phyloP scores from a whole-genome alignment of 257 asterid species.

The Solanum sitiens region DNA sequence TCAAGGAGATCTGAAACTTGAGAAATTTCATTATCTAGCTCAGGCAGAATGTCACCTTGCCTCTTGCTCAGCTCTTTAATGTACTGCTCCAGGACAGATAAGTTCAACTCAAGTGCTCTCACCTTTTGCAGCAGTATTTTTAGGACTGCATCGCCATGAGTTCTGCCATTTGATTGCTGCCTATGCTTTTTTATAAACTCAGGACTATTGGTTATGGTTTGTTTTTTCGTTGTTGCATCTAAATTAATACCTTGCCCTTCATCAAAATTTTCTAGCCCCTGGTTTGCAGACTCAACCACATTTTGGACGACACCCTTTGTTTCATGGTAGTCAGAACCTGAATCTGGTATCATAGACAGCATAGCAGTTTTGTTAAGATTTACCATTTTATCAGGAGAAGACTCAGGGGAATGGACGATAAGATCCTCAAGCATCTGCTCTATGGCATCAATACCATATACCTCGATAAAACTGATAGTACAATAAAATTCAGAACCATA shows the following conservation, averaged over 20 bases:
- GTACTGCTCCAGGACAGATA: constrained; percentile 81
- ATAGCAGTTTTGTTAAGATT: constrained; percentile 35
- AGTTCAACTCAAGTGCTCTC: constrained; percentile 68
- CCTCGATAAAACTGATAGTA: constrained; percentile 79
- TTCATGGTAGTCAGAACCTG: constrained; percentile 19
- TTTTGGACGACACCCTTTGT: constrained; percentile 11
- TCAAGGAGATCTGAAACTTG: constrained; percentile 51
- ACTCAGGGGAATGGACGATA: constrained; percentile 47
- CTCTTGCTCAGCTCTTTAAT: constrained; percentile 67
- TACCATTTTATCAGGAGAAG: constrained; percentile 24
- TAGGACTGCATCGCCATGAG: constrained; percentile 90
- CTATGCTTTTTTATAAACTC: constrained; percentile 42
- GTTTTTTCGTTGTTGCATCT: constrained; percentile 30
- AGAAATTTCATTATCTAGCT: constrained; percentile 55
- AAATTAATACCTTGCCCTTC: constrained; percentile 24
- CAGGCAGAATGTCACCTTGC: constrained; percentile 64
- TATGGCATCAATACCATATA: constrained; percentile 88
- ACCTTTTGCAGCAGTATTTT: constrained; percentile 86
- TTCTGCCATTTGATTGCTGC: constrained; percentile 51
- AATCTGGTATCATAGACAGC: constrained; percentile 30
- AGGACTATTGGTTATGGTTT: constrained; percentile 9
- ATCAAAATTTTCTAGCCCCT: constrained; percentile 24
- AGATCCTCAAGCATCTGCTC: constrained; percentile 98
- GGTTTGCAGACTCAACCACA: constrained; percentile 19
- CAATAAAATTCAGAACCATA: constrained; percentile 96